Base-by-base conservation (phyloP, 768 basidiomycete genomes). In the Coprinopsis cinerea region DNA sequence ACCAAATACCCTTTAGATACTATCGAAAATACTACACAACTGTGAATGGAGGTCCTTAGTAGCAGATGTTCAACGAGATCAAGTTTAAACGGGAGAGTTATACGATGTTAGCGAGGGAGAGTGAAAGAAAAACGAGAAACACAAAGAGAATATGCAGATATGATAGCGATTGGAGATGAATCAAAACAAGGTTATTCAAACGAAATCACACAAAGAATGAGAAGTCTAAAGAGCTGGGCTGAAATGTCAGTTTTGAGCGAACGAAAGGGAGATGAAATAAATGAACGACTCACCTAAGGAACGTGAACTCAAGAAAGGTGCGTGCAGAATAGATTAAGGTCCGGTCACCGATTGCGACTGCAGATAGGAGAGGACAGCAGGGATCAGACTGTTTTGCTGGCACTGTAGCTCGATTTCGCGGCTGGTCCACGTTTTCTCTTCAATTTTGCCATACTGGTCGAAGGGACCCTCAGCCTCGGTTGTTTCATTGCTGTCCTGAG, bases 341-440 rank as follows among this genome's bases (percentile, higher is more conserved):
- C 72, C 76, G 39, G 74, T 67, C 32, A 69, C 74, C 11, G 77
- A 74, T n/a, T n/a, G n/a, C n/a, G n/a, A n/a, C 59, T 81, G 78
- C 40, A 88, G 63, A 54, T 77, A 74, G 44, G 82, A 78, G 40
- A 95, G 73, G 48, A 93, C 79, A 27, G 81, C 69, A 2, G 88
- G 78, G 30, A 97, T 81, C 13, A 88, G 75, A 61, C 92, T 92
- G 59, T 96, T 98, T 65, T 96, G 93, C 56, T 83, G 81, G 62
- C 92, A 94, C 26, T 88, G 79, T 58, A 85, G 66, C 60, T 89
- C 83, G 53, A 98, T 67, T 59, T 95, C 93, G 49, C 82, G 81
- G n/a, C 88, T 82, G 27, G 82, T 87, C 83, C 85, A 88, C 48
- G 82, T 54, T 32, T 74, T 75, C 28, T 77, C 77, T 55, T 73